Evolutionary conservation across 495 filamentous ascomycete species (phyloP).

Genomic region (Trichoderma virens): DNA sequence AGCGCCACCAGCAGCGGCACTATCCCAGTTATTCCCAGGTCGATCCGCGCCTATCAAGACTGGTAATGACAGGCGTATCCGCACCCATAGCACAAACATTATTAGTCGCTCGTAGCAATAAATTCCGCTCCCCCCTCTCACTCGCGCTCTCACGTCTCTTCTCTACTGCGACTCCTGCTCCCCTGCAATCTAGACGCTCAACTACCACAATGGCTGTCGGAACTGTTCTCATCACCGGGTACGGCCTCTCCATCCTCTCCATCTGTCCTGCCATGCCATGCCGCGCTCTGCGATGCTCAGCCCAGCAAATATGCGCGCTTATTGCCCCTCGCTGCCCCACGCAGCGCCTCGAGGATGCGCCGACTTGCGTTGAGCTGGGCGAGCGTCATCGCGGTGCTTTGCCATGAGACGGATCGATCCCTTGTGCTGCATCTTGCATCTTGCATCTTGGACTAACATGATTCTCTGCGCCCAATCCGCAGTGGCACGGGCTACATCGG

Average conservation of each 20-base stretch:
- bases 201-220: constrained; percentile 69
- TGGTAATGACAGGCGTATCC: background rate
- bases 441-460: constrained; percentile 2
- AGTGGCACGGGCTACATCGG: constrained; percentile 99
- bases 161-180: background rate
- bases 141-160: background rate
- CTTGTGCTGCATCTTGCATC: too few relatives aligned
- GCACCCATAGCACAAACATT: background rate
- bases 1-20: background rate
- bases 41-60: constrained; percentile 1
- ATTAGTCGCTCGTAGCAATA: background rate
- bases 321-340: background rate
- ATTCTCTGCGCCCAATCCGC: constrained; percentile 19
- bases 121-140: background rate
- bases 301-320: background rate
- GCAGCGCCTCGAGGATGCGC: too few relatives aligned
- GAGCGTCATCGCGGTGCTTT: too few relatives aligned
- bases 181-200: background rate
- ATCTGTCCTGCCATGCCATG: constrained; percentile 15
- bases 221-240: constrained; percentile 89
- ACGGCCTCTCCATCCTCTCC: constrained; percentile 30
- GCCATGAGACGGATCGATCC: too few relatives aligned
- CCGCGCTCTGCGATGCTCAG: background rate
- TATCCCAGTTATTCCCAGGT: background rate
- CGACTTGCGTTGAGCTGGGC: too few relatives aligned